Base-by-base conservation (phyloP, 1,139 yeast genomes). In the Ashbya aceris region DNA sequence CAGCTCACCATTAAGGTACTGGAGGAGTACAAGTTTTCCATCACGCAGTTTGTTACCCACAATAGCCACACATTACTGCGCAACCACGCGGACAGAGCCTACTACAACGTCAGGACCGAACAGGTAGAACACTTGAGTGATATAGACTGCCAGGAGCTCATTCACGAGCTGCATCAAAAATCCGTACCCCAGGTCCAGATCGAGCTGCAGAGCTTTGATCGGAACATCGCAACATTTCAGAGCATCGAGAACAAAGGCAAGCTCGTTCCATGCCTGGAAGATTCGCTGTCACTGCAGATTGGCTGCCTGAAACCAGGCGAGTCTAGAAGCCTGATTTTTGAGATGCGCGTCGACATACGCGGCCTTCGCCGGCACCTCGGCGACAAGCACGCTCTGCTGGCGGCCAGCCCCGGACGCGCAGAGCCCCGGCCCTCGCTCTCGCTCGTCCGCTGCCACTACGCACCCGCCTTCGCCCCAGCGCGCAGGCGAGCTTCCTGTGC, bases 301-400 rank as follows among this genome's bases (percentile, higher is more conserved):
- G 46, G 43, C 7, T 20, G 28, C 30, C 36, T 43, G 28, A 14
- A 30, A 17, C 46, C 41, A 7, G 46, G 46, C 9, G 41, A 40
- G 30, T 27, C 43, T 4, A 37, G 31, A 34, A 43, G 28, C 31
- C 28, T 43, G 8, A 10, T 43, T 10, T 40, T 43, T n/a, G 43
- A 43, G 12, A 36, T 40, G 27, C 36, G 30, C 12, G 6, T 43
- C 9, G 28, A 37, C 13, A 40, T 35, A 2, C 20, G 31, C 6
- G 32, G 23, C 11, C n/a, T 34, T n/a, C 27, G n/a, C n/a, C 23
- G 23, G 6, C 6, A 4, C 23, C 23, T 17, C 23, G 23, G 5
- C 23, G 23, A 17, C 23, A 17, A 17, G 6, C 23, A 17, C 23
- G 23, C 5, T 6, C 23, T 17, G 23, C 23, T 17, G 23, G 6